Evolutionary conservation across 371 early-diverging fungal species (phyloP).

Genomic region (Mucor lusitanicus): DNA sequence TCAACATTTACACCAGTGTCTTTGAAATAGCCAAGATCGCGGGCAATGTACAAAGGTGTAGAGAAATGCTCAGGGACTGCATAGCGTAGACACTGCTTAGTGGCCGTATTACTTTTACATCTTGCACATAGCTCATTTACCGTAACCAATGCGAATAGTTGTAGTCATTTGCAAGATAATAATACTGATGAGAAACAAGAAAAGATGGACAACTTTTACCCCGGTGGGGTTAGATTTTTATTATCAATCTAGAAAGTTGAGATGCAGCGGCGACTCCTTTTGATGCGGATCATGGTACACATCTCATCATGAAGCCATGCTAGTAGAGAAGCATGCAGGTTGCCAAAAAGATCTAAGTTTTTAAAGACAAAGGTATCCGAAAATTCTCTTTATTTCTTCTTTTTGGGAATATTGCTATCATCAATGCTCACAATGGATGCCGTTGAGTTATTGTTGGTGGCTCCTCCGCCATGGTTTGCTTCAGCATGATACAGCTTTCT

Average conservation of each 20-base stretch:
- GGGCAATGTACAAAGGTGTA: conserved; percentile 74
- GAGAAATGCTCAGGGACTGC: conserved; percentile 90
- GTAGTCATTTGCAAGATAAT: conserved; percentile 11
- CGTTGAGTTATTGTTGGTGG: neutral
- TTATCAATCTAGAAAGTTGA: neutral
- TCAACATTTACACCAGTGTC: conserved; percentile 64
- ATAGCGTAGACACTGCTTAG: neutral
- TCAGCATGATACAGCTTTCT: neutral
- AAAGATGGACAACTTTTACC: neutral
- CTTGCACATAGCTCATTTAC: conserved; percentile 17
- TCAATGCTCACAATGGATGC: conserved; percentile 8
- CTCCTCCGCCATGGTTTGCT: neutral
- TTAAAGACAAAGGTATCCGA: too few relatives aligned
- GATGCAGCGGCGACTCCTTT: neutral
- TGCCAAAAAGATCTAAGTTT: too few relatives aligned
- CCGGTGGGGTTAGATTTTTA: neutral
- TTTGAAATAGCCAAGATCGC: conserved; percentile 61
- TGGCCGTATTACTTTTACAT: neutral
- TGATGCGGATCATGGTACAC: too few relatives aligned
- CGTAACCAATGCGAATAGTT: conserved; percentile 48
- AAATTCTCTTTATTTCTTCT: neutral
- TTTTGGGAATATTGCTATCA: conserved; percentile 7
- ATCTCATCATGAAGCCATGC: too few relatives aligned
- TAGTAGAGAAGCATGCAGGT: too few relatives aligned
- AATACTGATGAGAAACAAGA: neutral